Evolutionary conservation across 352 stramenopile genomes (phyloP).

Genomic region (Globisporangium barbulae): DNA sequence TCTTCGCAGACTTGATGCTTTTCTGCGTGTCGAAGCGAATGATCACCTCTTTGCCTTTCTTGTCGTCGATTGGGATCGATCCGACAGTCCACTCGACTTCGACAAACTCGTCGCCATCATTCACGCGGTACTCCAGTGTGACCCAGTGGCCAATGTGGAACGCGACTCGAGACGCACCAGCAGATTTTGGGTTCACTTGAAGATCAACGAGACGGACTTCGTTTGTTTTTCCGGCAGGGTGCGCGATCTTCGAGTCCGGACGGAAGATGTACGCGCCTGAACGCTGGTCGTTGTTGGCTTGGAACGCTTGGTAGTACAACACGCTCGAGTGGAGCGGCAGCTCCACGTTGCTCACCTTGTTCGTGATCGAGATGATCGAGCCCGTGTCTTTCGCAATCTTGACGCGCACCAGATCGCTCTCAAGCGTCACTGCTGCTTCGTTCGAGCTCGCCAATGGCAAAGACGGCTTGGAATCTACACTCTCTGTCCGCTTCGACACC

Average conservation of each 20-base stretch:
- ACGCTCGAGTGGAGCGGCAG: constrained; percentile 47
- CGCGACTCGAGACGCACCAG: constrained; percentile 41
- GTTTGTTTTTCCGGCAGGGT: constrained; percentile 28
- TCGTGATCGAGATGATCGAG: constrained; percentile 52
- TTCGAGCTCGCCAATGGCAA: constrained; percentile 8
- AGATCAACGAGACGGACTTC: constrained; percentile 49
- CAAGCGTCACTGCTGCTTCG: constrained; percentile 36
- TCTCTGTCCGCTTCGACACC: constrained; percentile 34
- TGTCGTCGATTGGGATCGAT: constrained; percentile 64
- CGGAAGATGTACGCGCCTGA: constrained; percentile 98
- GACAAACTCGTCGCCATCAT: constrained; percentile 81
- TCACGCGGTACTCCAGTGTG: constrained; percentile 89
- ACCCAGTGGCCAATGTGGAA: constrained; percentile 88
- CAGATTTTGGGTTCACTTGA: constrained; percentile 26
- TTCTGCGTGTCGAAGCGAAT: constrained; percentile 78
- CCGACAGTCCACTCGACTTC: constrained; percentile 95
- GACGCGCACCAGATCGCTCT: constrained; percentile 57
- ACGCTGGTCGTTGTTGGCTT: constrained; percentile 54
- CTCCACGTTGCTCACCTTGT: constrained; percentile 72
- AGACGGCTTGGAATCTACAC: neutral
- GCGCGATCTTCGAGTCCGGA: constrained; percentile 74
- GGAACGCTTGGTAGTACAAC: constrained; percentile 66
- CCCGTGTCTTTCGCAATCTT: constrained; percentile 54
- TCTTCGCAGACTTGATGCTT: constrained; percentile 45
- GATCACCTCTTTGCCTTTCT: constrained; percentile 96